Conservation (phyloP, 805 yeast species). For the Hanseniaspora pseudoguilliermondii region DNA sequence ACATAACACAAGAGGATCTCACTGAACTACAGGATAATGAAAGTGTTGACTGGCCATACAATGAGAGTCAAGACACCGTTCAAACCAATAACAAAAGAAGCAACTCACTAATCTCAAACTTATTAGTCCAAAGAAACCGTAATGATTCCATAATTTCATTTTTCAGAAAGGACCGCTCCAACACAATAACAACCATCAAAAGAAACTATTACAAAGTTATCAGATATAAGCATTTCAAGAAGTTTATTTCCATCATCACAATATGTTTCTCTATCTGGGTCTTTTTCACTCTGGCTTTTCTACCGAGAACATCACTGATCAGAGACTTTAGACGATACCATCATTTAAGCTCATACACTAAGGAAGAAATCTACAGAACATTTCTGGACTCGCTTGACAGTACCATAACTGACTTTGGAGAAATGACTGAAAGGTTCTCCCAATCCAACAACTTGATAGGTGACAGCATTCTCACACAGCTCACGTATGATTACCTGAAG, state of each 20-base stretch:
- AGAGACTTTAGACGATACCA: constrained; percentile 70
- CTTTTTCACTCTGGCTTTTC: constrained; percentile 53
- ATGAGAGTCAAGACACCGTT: not conserved
- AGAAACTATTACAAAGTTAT: constrained; percentile 22
- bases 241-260: constrained; percentile 19
- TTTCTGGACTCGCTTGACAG: constrained; percentile 34
- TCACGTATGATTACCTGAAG: constrained; percentile 38
- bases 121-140: not conserved
- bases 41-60: constrained; percentile 10
- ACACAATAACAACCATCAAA: constrained; percentile 23
- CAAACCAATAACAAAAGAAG: not conserved
- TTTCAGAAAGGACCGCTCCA: constrained; percentile 21
- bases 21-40: not conserved
- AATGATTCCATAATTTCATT: constrained; percentile 16
- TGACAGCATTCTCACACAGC: constrained; percentile 34
- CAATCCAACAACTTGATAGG: constrained; percentile 30
- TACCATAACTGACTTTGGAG: constrained; percentile 23
- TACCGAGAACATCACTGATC: constrained; percentile 73
- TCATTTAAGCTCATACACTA: constrained; percentile 44
- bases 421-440: constrained; percentile 22
- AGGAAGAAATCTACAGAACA: constrained; percentile 55
- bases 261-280: constrained; percentile 25
- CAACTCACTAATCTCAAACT: not conserved
- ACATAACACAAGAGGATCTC: constrained; percentile 3
- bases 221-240: constrained; percentile 24